Evolutionary conservation across 2,329 filamentous ascomycete genomes (phyloP).

Genomic region (Aspergillus piperis): DNA sequence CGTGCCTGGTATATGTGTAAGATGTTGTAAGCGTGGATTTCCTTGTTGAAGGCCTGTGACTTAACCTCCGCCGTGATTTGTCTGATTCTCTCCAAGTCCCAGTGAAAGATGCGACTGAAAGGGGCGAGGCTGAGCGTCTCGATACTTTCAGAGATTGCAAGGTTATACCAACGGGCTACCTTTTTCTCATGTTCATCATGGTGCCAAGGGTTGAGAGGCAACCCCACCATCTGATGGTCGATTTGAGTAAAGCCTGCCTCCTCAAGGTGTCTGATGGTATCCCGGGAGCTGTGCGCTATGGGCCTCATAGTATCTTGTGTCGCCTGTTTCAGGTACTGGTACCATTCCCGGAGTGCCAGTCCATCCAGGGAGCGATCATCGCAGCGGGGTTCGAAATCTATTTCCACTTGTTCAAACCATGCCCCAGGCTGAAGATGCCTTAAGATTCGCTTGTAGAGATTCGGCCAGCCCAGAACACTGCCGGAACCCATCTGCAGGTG

Average conservation of each 20-base stretch:
- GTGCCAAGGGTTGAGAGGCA: constrained; percentile 76
- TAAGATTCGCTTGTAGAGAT: constrained; percentile 70
- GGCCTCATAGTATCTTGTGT: constrained; percentile 67
- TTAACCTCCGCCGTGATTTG: constrained; percentile 64
- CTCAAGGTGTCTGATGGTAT: constrained; percentile 63
- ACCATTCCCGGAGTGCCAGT: constrained; percentile 68
- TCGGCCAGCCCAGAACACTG: constrained; percentile 73
- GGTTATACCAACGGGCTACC: constrained; percentile 80
- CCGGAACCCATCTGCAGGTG: constrained; percentile 79
- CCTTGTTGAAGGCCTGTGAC: constrained; percentile 67
- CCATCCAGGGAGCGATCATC: constrained; percentile 62
- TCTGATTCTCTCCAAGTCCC: constrained; percentile 63
- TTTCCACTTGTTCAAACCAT: constrained; percentile 86
- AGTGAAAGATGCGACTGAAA: constrained; percentile 65
- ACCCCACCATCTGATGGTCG: constrained; percentile 65
- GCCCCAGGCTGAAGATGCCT: constrained; percentile 73
- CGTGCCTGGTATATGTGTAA: constrained; percentile 48
- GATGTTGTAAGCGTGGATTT: constrained; percentile 68
- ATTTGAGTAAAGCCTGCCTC: constrained; percentile 79
- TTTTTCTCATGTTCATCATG: constrained; percentile 64
- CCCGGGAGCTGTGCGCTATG: constrained; percentile 62
- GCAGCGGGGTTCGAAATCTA: constrained; percentile 76
- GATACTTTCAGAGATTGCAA: constrained; percentile 71
- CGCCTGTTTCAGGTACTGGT: constrained; percentile 65
- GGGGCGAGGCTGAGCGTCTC: constrained; percentile 73